phyloP scores from a whole-genome alignment of 768 basidiomycete genomes.

The Pulveroboletus sp. region DNA sequence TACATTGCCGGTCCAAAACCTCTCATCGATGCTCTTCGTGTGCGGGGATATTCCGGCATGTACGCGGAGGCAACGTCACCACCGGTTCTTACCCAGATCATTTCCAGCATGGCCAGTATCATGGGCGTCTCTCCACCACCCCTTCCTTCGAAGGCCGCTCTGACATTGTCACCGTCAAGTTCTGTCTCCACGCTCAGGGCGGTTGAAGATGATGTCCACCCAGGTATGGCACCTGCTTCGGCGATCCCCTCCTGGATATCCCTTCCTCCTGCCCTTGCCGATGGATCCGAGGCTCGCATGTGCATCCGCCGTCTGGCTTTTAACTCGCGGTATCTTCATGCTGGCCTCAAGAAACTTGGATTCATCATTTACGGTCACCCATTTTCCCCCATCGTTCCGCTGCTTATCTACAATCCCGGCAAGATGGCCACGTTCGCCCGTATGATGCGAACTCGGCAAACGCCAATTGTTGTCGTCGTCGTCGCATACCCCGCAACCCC shows the following conservation, averaged over 20 bases:
- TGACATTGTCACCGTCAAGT: constrained; percentile 32
- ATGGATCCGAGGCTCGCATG: constrained; percentile 79
- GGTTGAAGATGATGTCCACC: constrained; percentile 48
- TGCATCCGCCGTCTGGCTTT: constrained; percentile 89
- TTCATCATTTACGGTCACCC: constrained; percentile 95
- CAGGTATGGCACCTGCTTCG: constrained; percentile 64
- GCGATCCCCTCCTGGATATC: constrained; percentile 75
- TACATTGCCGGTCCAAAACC: constrained; percentile 85
- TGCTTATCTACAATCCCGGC: constrained; percentile 88
- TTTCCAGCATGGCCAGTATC: constrained; percentile 93
- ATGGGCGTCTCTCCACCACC: constrained; percentile 70
- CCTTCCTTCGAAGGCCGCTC: constrained; percentile 20
- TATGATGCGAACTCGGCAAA: constrained; percentile 74
- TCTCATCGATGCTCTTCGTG: constrained; percentile 76
- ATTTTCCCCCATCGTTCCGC: constrained; percentile 89
- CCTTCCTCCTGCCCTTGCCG: constrained; percentile 66
- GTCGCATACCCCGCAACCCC: constrained; percentile 91
- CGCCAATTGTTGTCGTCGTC: constrained; percentile 84
- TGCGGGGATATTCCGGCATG: constrained; percentile 73
- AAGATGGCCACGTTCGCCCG: constrained; percentile 92
- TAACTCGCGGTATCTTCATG: constrained; percentile 89
- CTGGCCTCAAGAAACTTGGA: constrained; percentile 82
- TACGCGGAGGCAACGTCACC: constrained; percentile 93
- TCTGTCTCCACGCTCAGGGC: constrained; percentile 24
- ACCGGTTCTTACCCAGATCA: constrained; percentile 84